Percentiles rank a stretch among this genome's conserved stretches.
Evolutionary conservation across 768 basidiomycete genomes (phyloP).

Genomic region (Lentinula sp.): DNA sequence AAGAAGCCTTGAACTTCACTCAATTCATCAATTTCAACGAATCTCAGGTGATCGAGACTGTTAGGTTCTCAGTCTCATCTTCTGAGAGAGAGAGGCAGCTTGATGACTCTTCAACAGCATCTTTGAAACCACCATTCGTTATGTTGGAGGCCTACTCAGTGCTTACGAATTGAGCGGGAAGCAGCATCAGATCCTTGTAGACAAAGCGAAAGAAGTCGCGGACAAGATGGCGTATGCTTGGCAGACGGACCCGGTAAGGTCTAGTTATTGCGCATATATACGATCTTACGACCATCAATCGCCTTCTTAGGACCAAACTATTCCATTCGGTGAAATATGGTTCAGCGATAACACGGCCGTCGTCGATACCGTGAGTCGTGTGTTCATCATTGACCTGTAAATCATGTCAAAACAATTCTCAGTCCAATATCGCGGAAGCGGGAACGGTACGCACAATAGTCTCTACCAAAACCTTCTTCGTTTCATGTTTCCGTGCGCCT

Average conservation of each 20-base stretch:
- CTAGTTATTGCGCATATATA: too few species aligned
- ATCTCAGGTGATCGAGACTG: constrained; percentile 27
- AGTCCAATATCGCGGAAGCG: constrained; percentile 20
- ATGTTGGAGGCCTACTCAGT: constrained; percentile 40
- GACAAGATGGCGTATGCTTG: constrained; percentile 40
- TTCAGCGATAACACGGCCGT: constrained; percentile 31
- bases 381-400: not conserved
- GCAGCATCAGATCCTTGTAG: constrained; percentile 29
- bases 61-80: constrained; percentile 25
- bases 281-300: not conserved
- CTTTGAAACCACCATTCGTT: constrained; percentile 55
- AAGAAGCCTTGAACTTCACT: constrained; percentile 33
- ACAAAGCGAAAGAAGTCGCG: constrained; percentile 39
- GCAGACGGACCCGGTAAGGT: constrained; percentile 19
- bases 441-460: constrained; percentile 15
- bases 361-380: constrained; percentile 7
- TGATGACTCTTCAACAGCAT: constrained; percentile 18
- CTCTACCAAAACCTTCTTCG: constrained; percentile 15
- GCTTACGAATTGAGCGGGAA: constrained; percentile 45
- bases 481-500: not conserved
- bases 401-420: not conserved
- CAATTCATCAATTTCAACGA: constrained; percentile 34
- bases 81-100: not conserved
- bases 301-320: constrained; percentile 4
- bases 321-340: constrained; percentile 9